Conservation (phyloP, 139 green algal species). For the Volvox reticuliferus region DNA sequence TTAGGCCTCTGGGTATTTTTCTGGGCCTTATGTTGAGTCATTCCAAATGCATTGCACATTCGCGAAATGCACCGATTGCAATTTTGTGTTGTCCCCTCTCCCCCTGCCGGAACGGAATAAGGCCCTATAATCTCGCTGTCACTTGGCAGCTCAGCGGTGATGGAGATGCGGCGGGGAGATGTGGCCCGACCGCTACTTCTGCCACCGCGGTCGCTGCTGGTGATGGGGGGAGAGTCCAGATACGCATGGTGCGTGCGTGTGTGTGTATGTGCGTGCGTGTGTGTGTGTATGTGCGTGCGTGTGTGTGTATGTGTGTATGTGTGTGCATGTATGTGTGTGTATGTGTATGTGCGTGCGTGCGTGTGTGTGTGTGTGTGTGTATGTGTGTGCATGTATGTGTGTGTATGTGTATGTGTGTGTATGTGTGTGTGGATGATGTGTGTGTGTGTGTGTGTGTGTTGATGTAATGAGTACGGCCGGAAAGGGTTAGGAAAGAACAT, state of each 20-base stretch:
- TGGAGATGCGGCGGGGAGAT: conserved; percentile 87
- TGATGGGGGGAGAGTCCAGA: conserved; percentile 89
- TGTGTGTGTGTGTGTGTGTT: too few relatives aligned
- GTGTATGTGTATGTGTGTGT: not conserved
- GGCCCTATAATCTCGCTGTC: conserved; percentile 90
- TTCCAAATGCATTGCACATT: too few relatives aligned
- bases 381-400: not conserved
- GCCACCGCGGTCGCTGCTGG: conserved; percentile 87
- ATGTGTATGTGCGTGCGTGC: not conserved
- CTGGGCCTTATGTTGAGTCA: too few relatives aligned
- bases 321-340: conserved; percentile 45
- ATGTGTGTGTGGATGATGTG: too few relatives aligned
- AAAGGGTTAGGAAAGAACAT: too few relatives aligned
- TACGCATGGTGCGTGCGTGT: conserved; percentile 80
- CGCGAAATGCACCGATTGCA: too few relatives aligned
- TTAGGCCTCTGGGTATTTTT: too few relatives aligned
- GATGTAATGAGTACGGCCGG: too few relatives aligned
- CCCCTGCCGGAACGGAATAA: not conserved
- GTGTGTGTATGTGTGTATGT: not conserved
- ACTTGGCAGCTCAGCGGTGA: conserved; percentile 78
- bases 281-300: conserved; percentile 48
- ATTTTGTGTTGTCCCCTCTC: too few relatives aligned
- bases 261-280: not conserved
- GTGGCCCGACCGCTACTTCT: conserved; percentile 72
- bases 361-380: not conserved